A percentile compares a stretch with the other conserved stretches of the same genome.
Conservation (phyloP, 495 filamentous ascomycete genomes). For the Pyrenula aspistea region DNA sequence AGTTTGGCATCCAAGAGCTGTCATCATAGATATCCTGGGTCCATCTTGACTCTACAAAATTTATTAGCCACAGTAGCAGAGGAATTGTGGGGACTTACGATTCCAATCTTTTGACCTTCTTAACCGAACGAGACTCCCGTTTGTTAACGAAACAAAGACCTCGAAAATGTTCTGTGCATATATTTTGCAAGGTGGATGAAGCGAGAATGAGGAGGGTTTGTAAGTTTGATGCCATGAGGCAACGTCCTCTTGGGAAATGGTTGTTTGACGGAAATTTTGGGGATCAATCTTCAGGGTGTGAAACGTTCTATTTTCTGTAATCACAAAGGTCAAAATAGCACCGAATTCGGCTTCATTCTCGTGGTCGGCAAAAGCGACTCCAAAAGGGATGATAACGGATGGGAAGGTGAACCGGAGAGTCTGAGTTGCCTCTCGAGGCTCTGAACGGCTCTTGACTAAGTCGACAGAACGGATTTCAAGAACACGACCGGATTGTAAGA, state of each 20-base stretch:
- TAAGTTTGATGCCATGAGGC: constrained; percentile 67
- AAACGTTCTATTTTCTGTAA: constrained; percentile 67
- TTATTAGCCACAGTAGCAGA: constrained; percentile 3
- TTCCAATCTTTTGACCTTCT: constrained; percentile 53
- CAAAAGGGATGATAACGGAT: constrained; percentile 53
- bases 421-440: constrained; percentile 51
- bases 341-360: constrained; percentile 66
- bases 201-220: constrained; percentile 55
- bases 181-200: constrained; percentile 72
- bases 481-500: constrained; percentile 67
- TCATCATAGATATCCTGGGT: constrained; percentile 68
- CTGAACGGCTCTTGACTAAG: constrained; percentile 55
- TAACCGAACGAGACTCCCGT: constrained; percentile 69
- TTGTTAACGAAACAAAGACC: constrained; percentile 67
- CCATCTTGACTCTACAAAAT: constrained; percentile 47
- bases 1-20: constrained; percentile 60
- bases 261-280: constrained; percentile 61
- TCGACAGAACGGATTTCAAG: constrained; percentile 78
- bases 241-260: constrained; percentile 56
- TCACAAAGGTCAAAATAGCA: constrained; percentile 44
- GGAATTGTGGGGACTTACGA: constrained; percentile 31
- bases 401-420: constrained; percentile 70
- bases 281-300: constrained; percentile 69
- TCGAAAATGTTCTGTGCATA: constrained; percentile 58
- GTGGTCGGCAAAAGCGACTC: constrained; percentile 70